These are phyloP conservation scores for Pichia gijzeniarum DNA, from an alignment of 805 yeast genomes.

Conservation along the genomic window DNA sequence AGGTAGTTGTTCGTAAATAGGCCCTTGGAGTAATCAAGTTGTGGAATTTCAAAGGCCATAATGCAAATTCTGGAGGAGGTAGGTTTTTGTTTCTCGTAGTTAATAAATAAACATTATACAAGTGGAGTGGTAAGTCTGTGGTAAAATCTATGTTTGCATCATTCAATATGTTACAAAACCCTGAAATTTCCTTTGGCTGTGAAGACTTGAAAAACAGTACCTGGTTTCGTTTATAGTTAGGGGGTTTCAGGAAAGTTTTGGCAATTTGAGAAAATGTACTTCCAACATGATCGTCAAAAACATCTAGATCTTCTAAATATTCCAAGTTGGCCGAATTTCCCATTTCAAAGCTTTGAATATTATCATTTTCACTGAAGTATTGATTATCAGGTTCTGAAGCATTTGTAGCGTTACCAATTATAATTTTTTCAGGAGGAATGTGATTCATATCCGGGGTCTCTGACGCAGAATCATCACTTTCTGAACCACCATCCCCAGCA, in stretches of 20 bases:
- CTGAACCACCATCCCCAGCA: neutral
- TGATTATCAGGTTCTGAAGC: neutral
- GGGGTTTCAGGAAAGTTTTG: neutral
- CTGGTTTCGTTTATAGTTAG: neutral
- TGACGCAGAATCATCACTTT: neutral
- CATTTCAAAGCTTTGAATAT: neutral
- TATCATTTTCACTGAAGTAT: neutral
- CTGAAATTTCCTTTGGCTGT: neutral
- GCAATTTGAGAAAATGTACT: neutral
- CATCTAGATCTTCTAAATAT: too few species aligned
- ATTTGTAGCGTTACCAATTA: too few species aligned
- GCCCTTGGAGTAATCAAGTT: conserved; percentile 9
- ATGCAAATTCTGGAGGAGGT: conserved; percentile 6
- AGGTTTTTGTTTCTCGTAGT: conserved; percentile 19
- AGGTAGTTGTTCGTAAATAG: conserved; percentile 1
- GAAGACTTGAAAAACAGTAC: neutral
- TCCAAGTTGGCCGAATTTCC: neutral
- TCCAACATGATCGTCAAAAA: too few species aligned
- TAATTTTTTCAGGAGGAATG: too few species aligned
- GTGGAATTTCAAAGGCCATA: conserved; percentile 10
- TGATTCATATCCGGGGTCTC: too few species aligned
- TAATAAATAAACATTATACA: conserved; percentile 50
- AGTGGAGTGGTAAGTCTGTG: conserved; percentile 55
- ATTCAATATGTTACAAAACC: conserved; percentile 20
- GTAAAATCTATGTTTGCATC: conserved; percentile 44